Evolutionary conservation across 805 yeast species (phyloP), one percentile per base, ranked within the genome.

Genomic region (Candida schatavii): DNA sequence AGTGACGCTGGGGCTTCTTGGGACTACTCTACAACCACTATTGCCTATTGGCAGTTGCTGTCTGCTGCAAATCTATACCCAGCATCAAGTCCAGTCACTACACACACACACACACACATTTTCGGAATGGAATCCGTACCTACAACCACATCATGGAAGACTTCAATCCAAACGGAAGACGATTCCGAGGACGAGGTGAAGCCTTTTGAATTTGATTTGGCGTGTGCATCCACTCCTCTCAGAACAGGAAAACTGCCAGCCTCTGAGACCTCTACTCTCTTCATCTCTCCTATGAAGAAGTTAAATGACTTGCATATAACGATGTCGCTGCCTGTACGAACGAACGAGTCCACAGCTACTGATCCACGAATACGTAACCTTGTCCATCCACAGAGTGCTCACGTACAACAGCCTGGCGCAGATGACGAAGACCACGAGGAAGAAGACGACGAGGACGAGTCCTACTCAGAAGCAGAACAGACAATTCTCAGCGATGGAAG

Each of bases 231-330:
- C 13, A 58, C 63, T 6, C 63, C 63, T 6, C 44, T 56, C 23
- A 46, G 46, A 29, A 44, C 45, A 18, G 41, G 43, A 28, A 44
- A 42, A 14, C n/a, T 19, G 36, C 21, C 36, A 33, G 13, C n/a
- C 5, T 10, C 23, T n/a, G 39, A 23, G 13, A 19, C 41, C 6
- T 46, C 55, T 13, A 41, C 43, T 14, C 33, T 54, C 19, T 57
- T 58, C 29, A 32, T 60, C 17, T 67, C 72, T 5, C 74, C 74
- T 14, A 59, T 67, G 42, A 59, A 56, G 35, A 57, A 59, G 41
- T 55, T 69, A 21, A 61, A 64, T 43, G 57, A 62, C 27, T 49
- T 69, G 20, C 67, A 68, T 43, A 38, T 65, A 14, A n/a, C 27
- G 9, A 28, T 20, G 9, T 36, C 39, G 9, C 26, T 31, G 6